Evolutionary conservation across 202 grass and related monocot species (phyloP).

Genomic region (Panicum virgatum): DNA sequence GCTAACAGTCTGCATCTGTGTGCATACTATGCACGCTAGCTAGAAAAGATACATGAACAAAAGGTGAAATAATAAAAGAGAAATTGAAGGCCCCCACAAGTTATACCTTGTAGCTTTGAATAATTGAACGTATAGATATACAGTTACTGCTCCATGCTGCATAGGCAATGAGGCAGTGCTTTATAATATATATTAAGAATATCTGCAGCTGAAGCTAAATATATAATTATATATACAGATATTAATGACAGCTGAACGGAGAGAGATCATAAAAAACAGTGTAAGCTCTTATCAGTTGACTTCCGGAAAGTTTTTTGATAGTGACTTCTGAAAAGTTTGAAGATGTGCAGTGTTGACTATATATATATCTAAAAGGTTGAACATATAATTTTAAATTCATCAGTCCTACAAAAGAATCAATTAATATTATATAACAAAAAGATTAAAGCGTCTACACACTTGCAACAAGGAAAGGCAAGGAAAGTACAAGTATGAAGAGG

Average conservation of each 20-base stretch:
- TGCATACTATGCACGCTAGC: neutral
- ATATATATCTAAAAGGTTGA: constrained; percentile 16
- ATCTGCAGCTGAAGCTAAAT: neutral
- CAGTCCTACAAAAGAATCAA: constrained; percentile 8
- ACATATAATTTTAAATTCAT: constrained; percentile 27
- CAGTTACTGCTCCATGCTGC: constrained; percentile 7
- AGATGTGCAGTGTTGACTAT: constrained; percentile 20
- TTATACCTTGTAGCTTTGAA: neutral
- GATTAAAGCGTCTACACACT: constrained; percentile 42
- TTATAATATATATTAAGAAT: neutral
- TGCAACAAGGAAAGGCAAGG: constrained; percentile 36
- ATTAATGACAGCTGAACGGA: neutral
- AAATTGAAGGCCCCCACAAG: constrained; percentile 20
- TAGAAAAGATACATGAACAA: constrained; percentile 18
- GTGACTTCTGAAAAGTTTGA: constrained; percentile 32
- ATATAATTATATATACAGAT: neutral
- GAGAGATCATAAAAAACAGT: neutral
- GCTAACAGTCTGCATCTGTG: neutral
- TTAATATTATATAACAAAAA: constrained; percentile 40
- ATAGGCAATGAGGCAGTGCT: constrained; percentile 5
- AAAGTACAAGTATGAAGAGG: constrained; percentile 47
- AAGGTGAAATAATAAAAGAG: constrained; percentile 6
- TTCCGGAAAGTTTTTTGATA: neutral
- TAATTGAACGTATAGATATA: constrained; percentile 1
- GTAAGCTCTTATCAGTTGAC: constrained; percentile 25